phyloP scores from a whole-genome alignment of 257 asterid genomes.

The Solanum peruvianum region DNA sequence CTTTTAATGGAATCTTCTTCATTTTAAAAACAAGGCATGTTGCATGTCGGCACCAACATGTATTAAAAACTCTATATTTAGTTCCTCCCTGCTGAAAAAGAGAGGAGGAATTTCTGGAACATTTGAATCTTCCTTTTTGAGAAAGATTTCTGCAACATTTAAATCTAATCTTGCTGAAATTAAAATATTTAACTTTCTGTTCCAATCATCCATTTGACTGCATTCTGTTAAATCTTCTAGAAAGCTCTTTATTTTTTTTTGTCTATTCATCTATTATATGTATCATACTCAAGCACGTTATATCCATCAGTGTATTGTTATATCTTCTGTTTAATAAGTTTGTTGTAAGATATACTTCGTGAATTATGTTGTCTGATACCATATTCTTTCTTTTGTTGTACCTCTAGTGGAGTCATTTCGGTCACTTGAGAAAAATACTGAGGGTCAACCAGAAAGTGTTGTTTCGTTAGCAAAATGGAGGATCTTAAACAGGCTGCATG shows the following conservation, averaged over 20 bases:
- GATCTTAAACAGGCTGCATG: slow-evolving; percentile 91
- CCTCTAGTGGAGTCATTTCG: slow-evolving; percentile 82
- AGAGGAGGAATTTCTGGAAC: not conserved
- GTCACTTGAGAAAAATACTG: slow-evolving; percentile 83
- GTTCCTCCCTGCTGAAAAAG: not conserved
- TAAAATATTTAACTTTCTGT: not conserved
- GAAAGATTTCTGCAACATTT: not conserved
- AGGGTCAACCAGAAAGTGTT: slow-evolving; percentile 51
- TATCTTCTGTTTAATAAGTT: not conserved
- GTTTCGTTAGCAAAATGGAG: slow-evolving; percentile 94
- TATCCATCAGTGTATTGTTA: not conserved
- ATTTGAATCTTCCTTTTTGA: not conserved
- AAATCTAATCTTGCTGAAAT: not conserved
- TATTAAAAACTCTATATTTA: not conserved
- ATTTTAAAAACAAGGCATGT: not conserved
- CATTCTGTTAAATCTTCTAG: not conserved
- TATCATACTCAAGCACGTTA: not conserved
- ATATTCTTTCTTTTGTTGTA: slow-evolving; percentile 8
- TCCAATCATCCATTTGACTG: not conserved
- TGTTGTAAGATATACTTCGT: not conserved
- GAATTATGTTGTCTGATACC: slow-evolving; percentile 1
- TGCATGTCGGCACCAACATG: not conserved
- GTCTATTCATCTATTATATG: not conserved
- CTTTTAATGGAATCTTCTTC: no score
- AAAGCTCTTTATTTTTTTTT: not conserved